Evolutionary conservation across 2,329 filamentous ascomycete genomes (phyloP), one percentile per base, ranked within the genome.

Genomic region (Colletotrichum falcatum): DNA sequence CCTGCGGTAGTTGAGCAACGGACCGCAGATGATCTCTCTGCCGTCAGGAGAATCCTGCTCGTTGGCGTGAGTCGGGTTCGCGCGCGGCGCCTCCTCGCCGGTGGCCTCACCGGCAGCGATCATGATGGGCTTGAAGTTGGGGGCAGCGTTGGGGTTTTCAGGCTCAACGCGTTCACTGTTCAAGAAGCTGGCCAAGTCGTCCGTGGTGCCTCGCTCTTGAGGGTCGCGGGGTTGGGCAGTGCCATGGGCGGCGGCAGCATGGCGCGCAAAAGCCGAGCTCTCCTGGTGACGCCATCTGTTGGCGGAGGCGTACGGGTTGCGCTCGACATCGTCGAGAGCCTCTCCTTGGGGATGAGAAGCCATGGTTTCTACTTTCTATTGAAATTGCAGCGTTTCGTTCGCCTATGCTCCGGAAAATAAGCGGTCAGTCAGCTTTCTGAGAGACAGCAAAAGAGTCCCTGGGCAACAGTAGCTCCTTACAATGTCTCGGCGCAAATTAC

Each of bases 1-100:
- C 76, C 89, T 88, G 73, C 91, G 87, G 79, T 94, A 95, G 81
- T 95, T 95, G 72, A 95, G 82, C 73, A 95, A 82, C 26, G 93
- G 93, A 0, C 93, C 93, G 74, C 89, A 91, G 18, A 92, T 84
- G 35, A 94, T 86, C 71, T 92, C 89, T 76, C 83, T 86, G 55
- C 85, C 86, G 59, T 88, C 86, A 6, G 78, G 74, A 9, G 74
- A 73, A 18, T 75, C 74, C 20, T 70, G 64, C 35, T 63, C 60
- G 35, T 73, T 68, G n/a, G 55, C 63, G 35, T 65, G 70, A 44
- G 65, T 67, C 11, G 73, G 70, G 37, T 48, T 61, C 16, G 70
- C 53, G 42, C 61, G 72, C 20, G 73, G 72, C 49, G 73, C 64
- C 54, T 67, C 70, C 14, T 75, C 76, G 49, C 76, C 79, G 14